phyloP scores from a whole-genome alignment of 345 rosid species.

The Toxicodendron radicans region DNA sequence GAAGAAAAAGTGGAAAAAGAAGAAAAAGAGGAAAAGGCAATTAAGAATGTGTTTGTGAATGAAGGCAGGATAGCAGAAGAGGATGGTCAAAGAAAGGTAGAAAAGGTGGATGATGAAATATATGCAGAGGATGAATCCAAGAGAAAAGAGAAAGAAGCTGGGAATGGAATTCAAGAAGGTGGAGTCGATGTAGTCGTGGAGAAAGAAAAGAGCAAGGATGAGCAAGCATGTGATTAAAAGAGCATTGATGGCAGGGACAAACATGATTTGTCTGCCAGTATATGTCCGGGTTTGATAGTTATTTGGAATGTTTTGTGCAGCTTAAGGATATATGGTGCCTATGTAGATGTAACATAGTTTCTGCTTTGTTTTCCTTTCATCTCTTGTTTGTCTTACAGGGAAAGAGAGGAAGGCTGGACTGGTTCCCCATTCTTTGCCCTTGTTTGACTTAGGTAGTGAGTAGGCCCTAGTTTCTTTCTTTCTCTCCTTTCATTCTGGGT shows the following conservation, averaged over 20 bases:
- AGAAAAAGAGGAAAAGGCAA: conserved; percentile 16
- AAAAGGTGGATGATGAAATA: conserved; percentile 15
- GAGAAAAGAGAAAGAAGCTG: conserved; percentile 16
- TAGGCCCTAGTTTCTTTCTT: conserved; percentile 11
- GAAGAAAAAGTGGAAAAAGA: conserved; percentile 25
- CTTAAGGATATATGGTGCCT: conserved; percentile 13
- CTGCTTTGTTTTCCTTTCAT: neutral
- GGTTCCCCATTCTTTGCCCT: conserved; percentile 13
- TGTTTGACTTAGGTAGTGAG: conserved; percentile 20
- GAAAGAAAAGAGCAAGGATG: conserved; percentile 2
- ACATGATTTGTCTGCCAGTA: conserved; percentile 21
- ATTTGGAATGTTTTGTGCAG: conserved; percentile 23
- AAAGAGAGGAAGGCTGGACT: neutral
- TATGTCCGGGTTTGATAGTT: conserved; percentile 24
- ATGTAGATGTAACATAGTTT: conserved; percentile 16
- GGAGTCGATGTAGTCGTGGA: neutral
- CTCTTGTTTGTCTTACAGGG: conserved; percentile 17
- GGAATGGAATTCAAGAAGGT: neutral
- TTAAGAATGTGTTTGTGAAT: conserved; percentile 16
- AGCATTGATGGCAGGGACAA: conserved; percentile 27
- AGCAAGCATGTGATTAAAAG: neutral
- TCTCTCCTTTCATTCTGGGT: neutral
- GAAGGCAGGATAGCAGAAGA: conserved; percentile 12
- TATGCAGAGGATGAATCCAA: conserved; percentile 16
- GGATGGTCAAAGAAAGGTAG: conserved; percentile 18